Base-by-base conservation (phyloP, 805 yeast species). In the Metschnikowia similis region DNA sequence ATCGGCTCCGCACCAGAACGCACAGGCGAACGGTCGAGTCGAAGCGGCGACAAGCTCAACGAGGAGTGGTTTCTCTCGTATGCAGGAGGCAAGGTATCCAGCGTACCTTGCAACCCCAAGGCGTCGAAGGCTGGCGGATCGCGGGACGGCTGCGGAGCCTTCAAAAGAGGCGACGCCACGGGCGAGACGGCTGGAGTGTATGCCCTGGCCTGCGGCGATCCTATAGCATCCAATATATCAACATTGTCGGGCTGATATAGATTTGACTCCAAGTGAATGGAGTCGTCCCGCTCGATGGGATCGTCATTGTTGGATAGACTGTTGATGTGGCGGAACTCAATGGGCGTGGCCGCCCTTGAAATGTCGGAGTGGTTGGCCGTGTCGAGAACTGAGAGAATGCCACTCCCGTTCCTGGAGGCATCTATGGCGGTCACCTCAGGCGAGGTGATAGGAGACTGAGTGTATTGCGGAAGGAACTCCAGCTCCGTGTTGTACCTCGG, bases 401-500 rank as follows among this genome's bases (percentile, higher is more conserved):
- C 2, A n/a, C n/a, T 38, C 4, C 17, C 46, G 8, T 41, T 51
- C 13, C 27, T 38, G 7, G 57, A 48, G 27, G 53, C 59, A 48
- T 79, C 81, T 8, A 79, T 62, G 0, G 82, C 70, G 10, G 68
- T 72, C 3, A 81, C 83, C 2, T 71, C 80, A 1, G 87, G 86
- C 1, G 85, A 80, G 14, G 75, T 55, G 8, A 82, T 79, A 8
- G 84, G 83, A 0, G 81, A 68, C 17, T 59, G 56, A 1, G 67
- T 45, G 47, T 64, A 66, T 27, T 52, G 58, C 1, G 72, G 72
- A 17, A 62, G 51, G 41, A 51, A 55, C 31, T 54, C 59, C 5
- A 56, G 56, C 35, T 51, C 53, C 51, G 55, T 38, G 43, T 79
- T 82, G 63, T 87, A 87, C 6, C 89, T 84, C 4, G 96, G 96